Evolutionary conservation across 768 basidiomycete species (phyloP).

Genomic region (Mycena venus): DNA sequence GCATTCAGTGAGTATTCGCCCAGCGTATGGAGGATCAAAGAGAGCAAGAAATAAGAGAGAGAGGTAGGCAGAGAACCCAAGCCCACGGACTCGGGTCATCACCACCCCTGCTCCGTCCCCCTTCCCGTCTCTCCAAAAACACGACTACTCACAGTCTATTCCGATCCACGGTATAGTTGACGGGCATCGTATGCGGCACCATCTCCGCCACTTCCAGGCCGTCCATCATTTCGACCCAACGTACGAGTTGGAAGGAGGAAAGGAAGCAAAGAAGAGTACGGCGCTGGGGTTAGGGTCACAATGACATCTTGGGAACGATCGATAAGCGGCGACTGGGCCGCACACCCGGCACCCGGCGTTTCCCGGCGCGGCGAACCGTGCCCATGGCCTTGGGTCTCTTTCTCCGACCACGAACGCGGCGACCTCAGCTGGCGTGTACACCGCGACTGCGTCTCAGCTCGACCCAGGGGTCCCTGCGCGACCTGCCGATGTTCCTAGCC

Average conservation of each 20-base stretch:
- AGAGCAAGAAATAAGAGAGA: not conserved
- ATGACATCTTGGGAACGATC: not conserved
- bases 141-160: conserved; percentile 55
- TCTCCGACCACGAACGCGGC: not conserved
- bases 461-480: too few species aligned
- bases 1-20: conserved; percentile 26
- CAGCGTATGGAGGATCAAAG: conserved; percentile 20
- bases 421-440: too few species aligned
- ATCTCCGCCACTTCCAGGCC: not conserved
- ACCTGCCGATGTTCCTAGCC: too few species aligned
- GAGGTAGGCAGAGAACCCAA: conserved; percentile 34
- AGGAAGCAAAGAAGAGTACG: not conserved
- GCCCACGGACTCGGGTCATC: conserved; percentile 48
- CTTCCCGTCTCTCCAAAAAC: too few species aligned
- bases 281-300: not conserved
- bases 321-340: not conserved
- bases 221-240: not conserved
- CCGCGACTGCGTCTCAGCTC: too few species aligned
- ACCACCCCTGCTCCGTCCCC: not conserved
- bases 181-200: conserved; percentile 25
- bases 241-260: not conserved
- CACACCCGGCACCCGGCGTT: too few species aligned
- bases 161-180: conserved; percentile 48
- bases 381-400: not conserved
- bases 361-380: not conserved